These are phyloP conservation scores for Colletotrichum filicis DNA, from an alignment of 2,329 filamentous ascomycete species.

Conservation along the genomic window DNA sequence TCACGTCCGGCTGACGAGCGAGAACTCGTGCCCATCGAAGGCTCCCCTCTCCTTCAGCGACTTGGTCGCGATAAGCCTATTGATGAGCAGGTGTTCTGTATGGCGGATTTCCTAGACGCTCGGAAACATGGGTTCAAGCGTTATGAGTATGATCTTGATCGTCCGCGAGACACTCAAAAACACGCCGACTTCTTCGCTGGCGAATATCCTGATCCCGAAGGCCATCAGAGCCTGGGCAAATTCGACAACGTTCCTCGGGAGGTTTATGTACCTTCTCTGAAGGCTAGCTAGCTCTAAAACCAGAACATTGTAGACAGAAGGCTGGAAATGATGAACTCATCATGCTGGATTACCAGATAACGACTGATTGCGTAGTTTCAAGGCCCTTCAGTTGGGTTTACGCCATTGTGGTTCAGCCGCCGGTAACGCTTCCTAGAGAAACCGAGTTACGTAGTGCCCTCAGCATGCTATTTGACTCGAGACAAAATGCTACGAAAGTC, in stretches of 20 bases:
- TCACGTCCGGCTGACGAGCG: constrained; percentile 43
- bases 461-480: too few species aligned
- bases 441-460: too few species aligned
- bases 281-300: neutral
- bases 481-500: too few species aligned
- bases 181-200: constrained; percentile 11
- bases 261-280: neutral
- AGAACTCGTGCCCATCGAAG: constrained; percentile 46
- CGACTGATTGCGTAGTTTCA: too few species aligned
- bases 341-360: too few species aligned
- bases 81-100: constrained; percentile 40
- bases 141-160: constrained; percentile 42
- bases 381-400: too few species aligned
- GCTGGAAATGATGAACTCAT: neutral
- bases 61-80: constrained; percentile 41
- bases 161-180: neutral
- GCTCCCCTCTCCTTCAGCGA: constrained; percentile 46
- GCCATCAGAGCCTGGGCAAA: constrained; percentile 1
- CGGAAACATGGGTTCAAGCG: constrained; percentile 43
- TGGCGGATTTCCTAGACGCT: constrained; percentile 42
- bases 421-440: too few species aligned
- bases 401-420: too few species aligned
- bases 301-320: too few species aligned
- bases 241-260: constrained; percentile 4
- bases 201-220: constrained; percentile 3